Evolutionary conservation across 1,139 yeast genomes (phyloP).

Genomic region (Geotrichum europaeum): DNA sequence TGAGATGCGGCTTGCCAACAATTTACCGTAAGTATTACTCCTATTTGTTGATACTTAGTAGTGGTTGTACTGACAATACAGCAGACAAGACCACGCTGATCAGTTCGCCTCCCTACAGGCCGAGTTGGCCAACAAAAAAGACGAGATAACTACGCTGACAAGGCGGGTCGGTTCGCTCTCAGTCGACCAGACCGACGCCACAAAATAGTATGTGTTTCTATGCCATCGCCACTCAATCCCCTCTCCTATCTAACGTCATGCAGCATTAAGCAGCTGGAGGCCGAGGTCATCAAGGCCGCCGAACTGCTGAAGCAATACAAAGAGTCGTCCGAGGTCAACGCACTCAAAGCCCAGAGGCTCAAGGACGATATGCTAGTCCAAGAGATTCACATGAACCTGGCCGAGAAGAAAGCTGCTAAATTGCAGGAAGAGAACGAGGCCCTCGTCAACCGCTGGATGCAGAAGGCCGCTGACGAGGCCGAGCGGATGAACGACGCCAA

Average conservation of each 20-base stretch:
- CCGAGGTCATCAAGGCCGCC: conserved; percentile 1
- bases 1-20: conserved; percentile 6
- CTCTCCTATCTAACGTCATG: background rate
- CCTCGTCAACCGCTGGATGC: conserved; percentile 57
- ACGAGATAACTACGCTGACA: conserved; percentile 8
- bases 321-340: conserved; percentile 22
- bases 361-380: conserved; percentile 67
- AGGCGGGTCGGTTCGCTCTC: conserved; percentile 3
- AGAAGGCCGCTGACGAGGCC: conserved; percentile 51
- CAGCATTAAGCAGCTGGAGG: conserved; percentile 13
- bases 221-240: background rate
- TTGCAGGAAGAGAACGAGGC: conserved; percentile 41
- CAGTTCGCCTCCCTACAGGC: conserved; percentile 5
- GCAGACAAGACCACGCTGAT: background rate
- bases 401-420: conserved; percentile 41
- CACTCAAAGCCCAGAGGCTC: conserved; percentile 50
- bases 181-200: background rate
- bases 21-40: conserved; percentile 10
- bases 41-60: too few species aligned
- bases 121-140: conserved; percentile 16
- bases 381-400: conserved; percentile 64
- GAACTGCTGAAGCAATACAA: conserved; percentile 22
- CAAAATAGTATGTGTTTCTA: conserved; percentile 5
- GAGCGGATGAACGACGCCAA: conserved; percentile 55
- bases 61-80: background rate